Evolutionary conservation across 441 rosid genomes (phyloP), one percentile per base, ranked within the genome.

Genomic region (Biscutella laevigata): DNA sequence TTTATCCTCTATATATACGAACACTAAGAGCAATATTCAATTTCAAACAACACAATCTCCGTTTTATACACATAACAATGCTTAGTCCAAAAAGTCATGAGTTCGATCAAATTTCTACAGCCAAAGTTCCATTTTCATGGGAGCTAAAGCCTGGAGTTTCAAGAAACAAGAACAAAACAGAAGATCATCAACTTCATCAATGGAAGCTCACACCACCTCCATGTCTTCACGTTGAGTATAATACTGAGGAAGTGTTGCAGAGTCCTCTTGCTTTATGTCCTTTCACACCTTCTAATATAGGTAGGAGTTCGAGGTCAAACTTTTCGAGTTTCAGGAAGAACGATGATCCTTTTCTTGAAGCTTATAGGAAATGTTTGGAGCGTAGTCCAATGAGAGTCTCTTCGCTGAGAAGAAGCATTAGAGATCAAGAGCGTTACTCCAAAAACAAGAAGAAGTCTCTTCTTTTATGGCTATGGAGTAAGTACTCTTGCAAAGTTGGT

Each of bases 41-140:
- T 35, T 46, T 20, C 13, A 2, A 27, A 28, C 7, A 28, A 20
- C 54, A 17, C 28, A 17, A 25, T 3, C 25, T 22, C 14, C 41
- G 2, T 4, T 57, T 25, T 16, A 44, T n/a, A 21, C 61, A 26
- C 28, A 21, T 49, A 48, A 1, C 10, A 35, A 13, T 64, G 69
- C 7, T 41, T 49, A 64, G 69, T 50, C 64, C 59, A 28, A 50
- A 15, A 22, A 13, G 29, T 13, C 30, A 15, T 16, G 53, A 50
- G 59, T 57, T 57, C 15, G 64, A 66, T 38, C 61, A 44, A 66
- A 24, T 32, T 16, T 59, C 16, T 6, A 66, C 59, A 38, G 61
- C 71, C 10, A 53, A 53, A 59, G 57, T 66, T 45, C 61, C 71
- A 0, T 66, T 66, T 34, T 53, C 71, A 59, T 66, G 71, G 66